Evolutionary conservation across 2,329 filamentous ascomycete genomes (phyloP), one percentile per base, ranked within the genome.

Genomic region (Aaosphaeria arxii): DNA sequence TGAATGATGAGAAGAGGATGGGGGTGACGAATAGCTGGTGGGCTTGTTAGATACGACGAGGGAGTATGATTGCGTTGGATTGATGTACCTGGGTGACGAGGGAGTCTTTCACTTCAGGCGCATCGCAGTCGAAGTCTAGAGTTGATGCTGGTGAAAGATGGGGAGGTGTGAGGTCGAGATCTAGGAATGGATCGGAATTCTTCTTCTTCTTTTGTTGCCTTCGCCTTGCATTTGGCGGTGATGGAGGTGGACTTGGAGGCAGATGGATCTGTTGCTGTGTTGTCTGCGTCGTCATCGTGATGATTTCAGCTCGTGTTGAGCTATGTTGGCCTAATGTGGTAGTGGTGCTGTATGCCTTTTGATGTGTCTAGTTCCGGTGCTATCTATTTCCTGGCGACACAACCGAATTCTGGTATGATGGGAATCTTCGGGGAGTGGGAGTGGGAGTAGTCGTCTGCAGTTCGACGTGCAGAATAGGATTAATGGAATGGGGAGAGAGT

Each of bases 1-100:
- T 65, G 69, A 88, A 87, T 24, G 82, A 79, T 44, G 82, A 72
- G 63, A 87, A 81, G 54, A 83, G 76, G 52, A 88, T 56, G 6
- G 86, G 84, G 0, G 83, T 85, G 69, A 86, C 74, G 56, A 88
- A 51, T 50, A 74, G 58, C 71, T 71, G 44, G 47, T 32, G 31
- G 30, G 30, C 36, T 7, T 42, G 41, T 50, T 48, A 51, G 29
- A 32, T 36, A 9, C 9, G 4, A 36, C 24, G 43, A 30, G 29
- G 41, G 33, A 42, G 11, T 35, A 30, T 45, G 28, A 30, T 17
- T 7, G 6, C 28, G 42, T 28, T 29, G 40, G 39, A 13, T 11
- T 11, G 39, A 28, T 24, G 39, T 59, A 67, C 66, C 40, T 52
- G 57, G 30, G 47, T 59, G 36, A 69, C 36, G 17, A 63, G 51